A percentile compares a stretch with the other conserved stretches of the same genome.
phyloP scores from a whole-genome alignment of 257 asterid species.

The Solanum infundibuliforme region DNA sequence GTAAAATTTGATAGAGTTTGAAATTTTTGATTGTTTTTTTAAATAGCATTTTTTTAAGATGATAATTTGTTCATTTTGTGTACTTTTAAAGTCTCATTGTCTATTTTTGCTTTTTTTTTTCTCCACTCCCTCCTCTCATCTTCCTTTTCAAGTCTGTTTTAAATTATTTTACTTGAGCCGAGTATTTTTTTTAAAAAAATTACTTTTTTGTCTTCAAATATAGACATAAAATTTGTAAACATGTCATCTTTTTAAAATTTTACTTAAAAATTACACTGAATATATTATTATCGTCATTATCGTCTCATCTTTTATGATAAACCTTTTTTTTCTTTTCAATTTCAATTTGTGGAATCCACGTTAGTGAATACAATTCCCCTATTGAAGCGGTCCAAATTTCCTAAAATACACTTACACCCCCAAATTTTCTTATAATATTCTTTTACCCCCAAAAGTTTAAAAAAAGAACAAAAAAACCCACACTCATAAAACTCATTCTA shows the following conservation, averaged over 20 bases:
- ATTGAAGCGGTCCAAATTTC: neutral
- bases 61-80: neutral
- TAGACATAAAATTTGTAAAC: neutral
- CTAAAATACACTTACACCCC: neutral
- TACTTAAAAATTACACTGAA: no score
- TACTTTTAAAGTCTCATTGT: neutral
- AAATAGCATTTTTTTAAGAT: no score
- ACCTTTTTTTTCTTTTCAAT: no score
- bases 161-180: no score
- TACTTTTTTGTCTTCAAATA: no score
- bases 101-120: neutral
- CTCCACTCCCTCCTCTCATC: neutral
- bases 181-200: fast-evolving
- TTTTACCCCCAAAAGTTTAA: neutral
- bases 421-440: neutral
- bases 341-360: neutral
- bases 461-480: neutral
- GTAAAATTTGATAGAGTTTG: no score
- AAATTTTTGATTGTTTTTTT: no score
- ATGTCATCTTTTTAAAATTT: no score
- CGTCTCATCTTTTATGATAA: neutral
- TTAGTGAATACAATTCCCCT: neutral
- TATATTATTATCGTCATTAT: no score
- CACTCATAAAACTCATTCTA: neutral
- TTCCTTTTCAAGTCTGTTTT: no score